phyloP scores from a whole-genome alignment of 1,139 yeast species.

The Protomyces gravidus region DNA sequence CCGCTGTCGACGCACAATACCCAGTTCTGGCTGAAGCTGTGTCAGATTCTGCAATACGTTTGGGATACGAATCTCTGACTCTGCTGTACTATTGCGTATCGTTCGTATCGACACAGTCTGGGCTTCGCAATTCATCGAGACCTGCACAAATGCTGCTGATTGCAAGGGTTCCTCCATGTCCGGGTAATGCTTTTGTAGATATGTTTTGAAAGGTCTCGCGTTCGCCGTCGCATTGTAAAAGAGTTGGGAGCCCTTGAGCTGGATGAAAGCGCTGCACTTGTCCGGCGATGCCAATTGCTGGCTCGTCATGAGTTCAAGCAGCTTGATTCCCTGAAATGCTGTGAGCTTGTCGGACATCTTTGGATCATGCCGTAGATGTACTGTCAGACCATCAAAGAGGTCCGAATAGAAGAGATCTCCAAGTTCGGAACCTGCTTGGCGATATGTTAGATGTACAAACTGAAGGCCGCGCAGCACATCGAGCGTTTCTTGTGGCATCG shows the following conservation, averaged over 20 bases:
- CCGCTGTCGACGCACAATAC: constrained; percentile 10
- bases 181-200: neutral
- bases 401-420: constrained; percentile 19
- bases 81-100: neutral
- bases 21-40: constrained; percentile 2
- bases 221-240: neutral
- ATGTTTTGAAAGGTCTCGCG: neutral
- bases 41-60: neutral
- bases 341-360: neutral
- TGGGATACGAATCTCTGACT: neutral
- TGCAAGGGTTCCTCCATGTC: neutral
- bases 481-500: neutral
- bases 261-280: neutral
- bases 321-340: neutral
- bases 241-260: neutral
- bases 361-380: neutral
- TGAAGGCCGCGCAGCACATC: neutral
- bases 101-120: neutral
- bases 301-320: neutral
- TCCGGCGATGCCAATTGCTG: neutral
- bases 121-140: neutral
- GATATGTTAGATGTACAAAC: neutral
- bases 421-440: neutral
- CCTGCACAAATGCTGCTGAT: neutral
- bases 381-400: constrained; percentile 4